These are phyloP conservation scores for Komagataella mondaviorum DNA, from an alignment of 805 yeast genomes.

Conservation along the genomic window DNA sequence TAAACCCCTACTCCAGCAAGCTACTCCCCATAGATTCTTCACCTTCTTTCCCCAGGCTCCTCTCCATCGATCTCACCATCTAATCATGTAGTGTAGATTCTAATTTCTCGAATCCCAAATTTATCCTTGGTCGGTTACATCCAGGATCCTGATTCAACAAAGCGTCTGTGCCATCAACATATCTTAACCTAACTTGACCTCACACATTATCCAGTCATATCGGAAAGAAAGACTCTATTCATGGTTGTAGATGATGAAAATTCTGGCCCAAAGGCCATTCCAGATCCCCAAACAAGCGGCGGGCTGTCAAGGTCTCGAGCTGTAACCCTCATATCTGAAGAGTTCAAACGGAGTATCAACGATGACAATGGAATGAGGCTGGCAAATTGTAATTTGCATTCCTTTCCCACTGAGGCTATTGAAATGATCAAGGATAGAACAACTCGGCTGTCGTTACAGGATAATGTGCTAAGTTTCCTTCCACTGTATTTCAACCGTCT, in stretches of 20 bases:
- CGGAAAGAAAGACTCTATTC: not conserved
- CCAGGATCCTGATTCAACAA: not conserved
- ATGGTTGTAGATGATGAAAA: not conserved
- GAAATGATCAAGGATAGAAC: constrained; percentile 16
- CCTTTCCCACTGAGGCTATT: constrained; percentile 16
- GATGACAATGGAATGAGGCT: constrained; percentile 21
- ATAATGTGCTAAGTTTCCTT: constrained; percentile 30
- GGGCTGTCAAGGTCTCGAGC: not conserved
- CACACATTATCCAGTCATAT: not conserved
- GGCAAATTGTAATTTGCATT: constrained; percentile 22
- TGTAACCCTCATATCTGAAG: constrained; percentile 9
- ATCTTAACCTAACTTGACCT: not conserved
- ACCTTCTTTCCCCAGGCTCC: not conserved
- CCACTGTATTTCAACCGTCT: constrained; percentile 34
- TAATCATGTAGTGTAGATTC: not conserved
- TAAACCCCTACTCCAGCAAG: too few species aligned
- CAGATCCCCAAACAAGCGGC: not conserved
- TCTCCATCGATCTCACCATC: not conserved
- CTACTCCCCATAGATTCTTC: too few species aligned
- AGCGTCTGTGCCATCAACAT: not conserved
- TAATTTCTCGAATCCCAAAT: not conserved
- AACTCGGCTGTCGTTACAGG: constrained; percentile 40
- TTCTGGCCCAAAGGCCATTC: not conserved
- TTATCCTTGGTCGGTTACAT: not conserved
- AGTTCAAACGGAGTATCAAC: constrained; percentile 8